A percentile compares a stretch with the other conserved stretches of the same genome.
These are phyloP conservation scores for Epichloe uncinata DNA, from an alignment of 2,329 filamentous ascomycete species.

Conservation along the genomic window DNA sequence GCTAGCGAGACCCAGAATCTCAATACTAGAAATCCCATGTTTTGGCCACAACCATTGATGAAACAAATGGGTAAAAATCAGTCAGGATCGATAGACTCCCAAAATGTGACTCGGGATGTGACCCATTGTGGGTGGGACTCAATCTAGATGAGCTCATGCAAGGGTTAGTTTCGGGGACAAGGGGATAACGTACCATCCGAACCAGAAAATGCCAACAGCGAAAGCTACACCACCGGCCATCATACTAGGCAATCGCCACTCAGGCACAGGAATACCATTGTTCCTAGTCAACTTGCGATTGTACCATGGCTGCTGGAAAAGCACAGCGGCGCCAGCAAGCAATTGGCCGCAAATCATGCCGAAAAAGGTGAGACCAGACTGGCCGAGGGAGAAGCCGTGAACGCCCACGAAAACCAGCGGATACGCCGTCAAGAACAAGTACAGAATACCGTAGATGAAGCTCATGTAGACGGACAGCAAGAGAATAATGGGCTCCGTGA, in stretches of 20 bases:
- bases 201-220: slow-evolving; percentile 59
- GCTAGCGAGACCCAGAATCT: too few relatives aligned
- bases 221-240: slow-evolving; percentile 48
- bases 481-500: slow-evolving; percentile 56
- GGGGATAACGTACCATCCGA: slow-evolving; percentile 44
- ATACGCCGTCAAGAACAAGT: slow-evolving; percentile 77
- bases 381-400: slow-evolving; percentile 55
- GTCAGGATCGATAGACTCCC: too few relatives aligned
- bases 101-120: too few relatives aligned
- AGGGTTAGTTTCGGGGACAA: background rate
- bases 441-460: slow-evolving; percentile 67
- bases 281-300: slow-evolving; percentile 55
- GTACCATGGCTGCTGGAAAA: slow-evolving; percentile 53
- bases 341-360: slow-evolving; percentile 68
- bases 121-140: too few relatives aligned
- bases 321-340: slow-evolving; percentile 50
- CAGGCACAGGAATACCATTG: slow-evolving; percentile 48
- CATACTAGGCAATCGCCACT: slow-evolving; percentile 52
- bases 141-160: too few relatives aligned
- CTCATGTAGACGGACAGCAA: slow-evolving; percentile 58
- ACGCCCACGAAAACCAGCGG: slow-evolving; percentile 64
- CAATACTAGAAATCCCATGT: too few relatives aligned
- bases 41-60: too few relatives aligned
- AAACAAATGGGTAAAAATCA: too few relatives aligned
- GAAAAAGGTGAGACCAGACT: slow-evolving; percentile 69